These are phyloP conservation scores for Rosa lucieae DNA, from an alignment of 306 rosid species.

Conservation along the genomic window DNA sequence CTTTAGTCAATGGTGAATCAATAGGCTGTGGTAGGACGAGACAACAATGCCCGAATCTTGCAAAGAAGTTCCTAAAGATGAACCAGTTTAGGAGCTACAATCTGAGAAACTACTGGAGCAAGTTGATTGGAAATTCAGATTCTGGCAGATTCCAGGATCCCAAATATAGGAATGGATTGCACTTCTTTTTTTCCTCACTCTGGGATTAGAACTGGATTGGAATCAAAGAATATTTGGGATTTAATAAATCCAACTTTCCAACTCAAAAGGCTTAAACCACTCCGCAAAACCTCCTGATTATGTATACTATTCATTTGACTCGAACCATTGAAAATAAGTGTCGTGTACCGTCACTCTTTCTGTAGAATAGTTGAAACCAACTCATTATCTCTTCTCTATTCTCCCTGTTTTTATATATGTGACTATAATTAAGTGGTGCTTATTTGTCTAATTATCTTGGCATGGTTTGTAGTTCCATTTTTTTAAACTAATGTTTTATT, in stretches of 20 bases:
- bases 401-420: not conserved
- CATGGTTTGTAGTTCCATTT: not conserved
- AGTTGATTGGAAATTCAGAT: not conserved
- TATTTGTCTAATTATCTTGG: constrained; percentile 18
- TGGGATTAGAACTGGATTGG: not conserved
- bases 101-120: not conserved
- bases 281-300: not conserved
- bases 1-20: not conserved
- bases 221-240: not conserved
- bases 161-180: not conserved
- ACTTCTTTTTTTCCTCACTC: not conserved
- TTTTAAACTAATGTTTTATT: not conserved
- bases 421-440: constrained; percentile 4
- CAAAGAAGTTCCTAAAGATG: not conserved
- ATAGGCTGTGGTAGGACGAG: not conserved
- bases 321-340: not conserved
- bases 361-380: not conserved
- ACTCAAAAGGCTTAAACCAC: not conserved
- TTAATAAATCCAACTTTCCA: not conserved
- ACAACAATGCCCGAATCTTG: not conserved
- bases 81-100: not conserved
- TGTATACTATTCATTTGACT: not conserved
- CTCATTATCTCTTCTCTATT: not conserved
- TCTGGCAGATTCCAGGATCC: not conserved
- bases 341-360: not conserved